A percentile compares a stretch with the other conserved stretches of the same genome.
Conservation (phyloP, 1,284 basidiomycete genomes). For the Vanrija pseudolonga region DNA sequence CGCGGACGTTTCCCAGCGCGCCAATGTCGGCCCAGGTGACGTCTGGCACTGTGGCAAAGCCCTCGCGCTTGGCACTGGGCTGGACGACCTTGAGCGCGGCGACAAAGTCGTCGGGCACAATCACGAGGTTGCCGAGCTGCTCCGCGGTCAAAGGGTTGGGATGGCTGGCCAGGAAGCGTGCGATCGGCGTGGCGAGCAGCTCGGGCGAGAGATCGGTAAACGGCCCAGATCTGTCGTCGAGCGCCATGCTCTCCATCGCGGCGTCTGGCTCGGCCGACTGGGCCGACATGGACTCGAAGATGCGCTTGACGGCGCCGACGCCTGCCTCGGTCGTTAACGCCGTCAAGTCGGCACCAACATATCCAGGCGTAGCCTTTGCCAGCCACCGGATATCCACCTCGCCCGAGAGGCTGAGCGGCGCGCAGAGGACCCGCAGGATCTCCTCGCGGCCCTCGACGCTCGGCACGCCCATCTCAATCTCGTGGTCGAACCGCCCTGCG, state of each 20-base stretch:
- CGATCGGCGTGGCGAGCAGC: conserved; percentile 66
- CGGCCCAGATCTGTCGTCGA: conserved; percentile 30
- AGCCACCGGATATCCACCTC: conserved; percentile 52
- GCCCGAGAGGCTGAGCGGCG: conserved; percentile 31
- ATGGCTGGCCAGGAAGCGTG: conserved; percentile 81
- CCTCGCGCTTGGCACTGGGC: conserved; percentile 94
- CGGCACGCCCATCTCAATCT: conserved; percentile 95
- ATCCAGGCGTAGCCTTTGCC: conserved; percentile 92
- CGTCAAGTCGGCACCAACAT: conserved; percentile 91
- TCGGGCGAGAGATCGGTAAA: conserved; percentile 43
- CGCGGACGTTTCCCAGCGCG: conserved; percentile 77
- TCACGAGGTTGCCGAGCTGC: conserved; percentile 74
- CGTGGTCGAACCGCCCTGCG: conserved; percentile 93
- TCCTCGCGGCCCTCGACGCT: conserved; percentile 85
- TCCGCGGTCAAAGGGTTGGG: conserved; percentile 68
- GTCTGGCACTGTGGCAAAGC: conserved; percentile 93
- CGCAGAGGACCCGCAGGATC: conserved; percentile 65
- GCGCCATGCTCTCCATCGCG: conserved; percentile 21
- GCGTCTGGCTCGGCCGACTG: conserved; percentile 52
- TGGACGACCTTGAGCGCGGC: conserved; percentile 80
- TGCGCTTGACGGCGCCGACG: conserved; percentile 92
- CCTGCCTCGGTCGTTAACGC: conserved; percentile 90
- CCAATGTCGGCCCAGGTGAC: conserved; percentile 94
- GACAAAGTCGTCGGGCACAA: conserved; percentile 75
- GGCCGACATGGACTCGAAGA: conserved; percentile 80